Conservation (phyloP, 1,284 basidiomycete species). For the Ceratorhiza oryzae-sativae region DNA sequence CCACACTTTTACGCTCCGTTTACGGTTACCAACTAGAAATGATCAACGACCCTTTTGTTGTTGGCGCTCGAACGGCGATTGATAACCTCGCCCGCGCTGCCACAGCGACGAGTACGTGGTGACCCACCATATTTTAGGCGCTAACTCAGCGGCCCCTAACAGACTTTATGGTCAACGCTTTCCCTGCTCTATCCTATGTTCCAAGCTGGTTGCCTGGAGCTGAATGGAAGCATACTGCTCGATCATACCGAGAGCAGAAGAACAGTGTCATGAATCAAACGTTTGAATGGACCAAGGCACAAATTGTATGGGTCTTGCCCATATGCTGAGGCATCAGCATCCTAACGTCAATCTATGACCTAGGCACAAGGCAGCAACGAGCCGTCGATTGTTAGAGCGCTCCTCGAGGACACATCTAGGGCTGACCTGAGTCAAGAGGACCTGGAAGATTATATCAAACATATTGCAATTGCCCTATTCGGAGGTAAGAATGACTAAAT, state of each 20-base stretch:
- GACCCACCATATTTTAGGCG: not conserved
- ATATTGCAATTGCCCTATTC: slow-evolving; percentile 32
- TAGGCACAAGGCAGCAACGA: slow-evolving; percentile 22
- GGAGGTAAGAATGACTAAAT: slow-evolving; percentile 9
- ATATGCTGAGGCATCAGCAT: not conserved
- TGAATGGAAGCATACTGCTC: slow-evolving; percentile 27
- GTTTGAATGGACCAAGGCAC: slow-evolving; percentile 26
- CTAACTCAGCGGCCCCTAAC: not conserved
- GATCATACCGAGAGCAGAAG: slow-evolving; percentile 10
- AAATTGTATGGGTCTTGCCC: slow-evolving; percentile 1
- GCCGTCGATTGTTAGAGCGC: slow-evolving; percentile 16
- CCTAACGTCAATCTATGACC: not conserved
- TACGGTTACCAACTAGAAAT: slow-evolving; percentile 23
- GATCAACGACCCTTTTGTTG: slow-evolving; percentile 20
- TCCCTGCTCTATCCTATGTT: slow-evolving; percentile 11
- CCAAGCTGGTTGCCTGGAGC: slow-evolving; percentile 29
- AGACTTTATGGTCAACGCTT: slow-evolving; percentile 35
- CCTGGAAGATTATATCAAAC: slow-evolving; percentile 24
- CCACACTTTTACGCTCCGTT: slow-evolving; percentile 12
- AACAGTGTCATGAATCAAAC: slow-evolving; percentile 11
- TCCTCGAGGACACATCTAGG: not conserved
- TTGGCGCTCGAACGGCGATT: not conserved
- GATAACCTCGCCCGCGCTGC: slow-evolving; percentile 22
- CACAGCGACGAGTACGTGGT: slow-evolving; percentile 17
- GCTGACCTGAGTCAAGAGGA: not conserved